phyloP scores from a whole-genome alignment of 164 flowering plant genomes.

The Litsea cubeba region DNA sequence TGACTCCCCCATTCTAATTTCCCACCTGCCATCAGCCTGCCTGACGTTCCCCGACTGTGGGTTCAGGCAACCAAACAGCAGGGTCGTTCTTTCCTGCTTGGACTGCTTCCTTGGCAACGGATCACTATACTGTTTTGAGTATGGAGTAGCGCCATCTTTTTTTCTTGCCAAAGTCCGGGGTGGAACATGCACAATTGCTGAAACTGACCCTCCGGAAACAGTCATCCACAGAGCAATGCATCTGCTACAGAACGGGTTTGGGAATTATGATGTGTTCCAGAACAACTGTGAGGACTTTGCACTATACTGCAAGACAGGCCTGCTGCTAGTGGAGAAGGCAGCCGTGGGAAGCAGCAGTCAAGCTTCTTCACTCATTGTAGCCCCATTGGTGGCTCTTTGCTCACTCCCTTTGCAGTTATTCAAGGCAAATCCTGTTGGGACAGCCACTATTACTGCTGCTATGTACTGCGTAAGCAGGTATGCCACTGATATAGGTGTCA shows the following conservation, averaged over 20 bases:
- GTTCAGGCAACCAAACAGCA: constrained; percentile 76
- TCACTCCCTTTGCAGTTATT: constrained; percentile 77
- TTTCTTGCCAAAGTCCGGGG: constrained; percentile 87
- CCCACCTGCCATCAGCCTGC: constrained; percentile 42
- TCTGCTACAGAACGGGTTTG: constrained; percentile 91
- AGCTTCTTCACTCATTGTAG: constrained; percentile 81
- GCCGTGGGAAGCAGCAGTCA: constrained; percentile 93
- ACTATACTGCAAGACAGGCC: constrained; percentile 88
- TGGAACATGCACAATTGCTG: constrained; percentile 95
- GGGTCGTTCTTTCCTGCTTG: constrained; percentile 81
- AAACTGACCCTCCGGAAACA: constrained; percentile 59
- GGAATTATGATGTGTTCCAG: constrained; percentile 75
- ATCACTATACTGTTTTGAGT: constrained; percentile 70
- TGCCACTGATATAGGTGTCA: constrained; percentile 89
- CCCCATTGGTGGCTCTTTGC: constrained; percentile 88
- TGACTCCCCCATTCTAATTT: constrained; percentile 18
- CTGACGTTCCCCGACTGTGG: constrained; percentile 88
- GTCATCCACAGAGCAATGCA: constrained; percentile 92
- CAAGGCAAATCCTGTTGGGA: constrained; percentile 74
- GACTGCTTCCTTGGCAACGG: constrained; percentile 87
- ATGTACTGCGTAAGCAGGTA: constrained; percentile 92
- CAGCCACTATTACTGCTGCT: constrained; percentile 82
- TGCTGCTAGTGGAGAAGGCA: constrained; percentile 50
- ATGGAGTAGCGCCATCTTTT: constrained; percentile 59
- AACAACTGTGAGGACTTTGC: constrained; percentile 99